A percentile compares a stretch with the other conserved stretches of the same genome.
phyloP scores from a whole-genome alignment of 2,329 filamentous ascomycete genomes.

The Eurotiales sp. region DNA sequence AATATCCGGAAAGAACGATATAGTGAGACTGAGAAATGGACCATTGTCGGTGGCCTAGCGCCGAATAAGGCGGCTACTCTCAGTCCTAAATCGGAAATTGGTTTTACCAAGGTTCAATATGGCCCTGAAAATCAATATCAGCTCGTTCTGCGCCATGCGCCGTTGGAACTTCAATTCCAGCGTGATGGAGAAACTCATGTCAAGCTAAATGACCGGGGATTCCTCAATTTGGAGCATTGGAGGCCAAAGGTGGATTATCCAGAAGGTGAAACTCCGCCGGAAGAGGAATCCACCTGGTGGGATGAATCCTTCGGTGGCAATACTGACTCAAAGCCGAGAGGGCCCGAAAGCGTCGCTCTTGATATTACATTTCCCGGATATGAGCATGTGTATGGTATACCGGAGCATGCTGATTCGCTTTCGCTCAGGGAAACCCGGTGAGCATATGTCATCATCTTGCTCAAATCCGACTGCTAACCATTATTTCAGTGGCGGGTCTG shows the following conservation, averaged over 20 bases:
- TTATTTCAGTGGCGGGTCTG: conserved; percentile 63
- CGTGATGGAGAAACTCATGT: conserved; percentile 77
- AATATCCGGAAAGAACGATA: conserved; percentile 86
- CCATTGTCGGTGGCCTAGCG: conserved; percentile 75
- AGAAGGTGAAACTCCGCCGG: conserved; percentile 43
- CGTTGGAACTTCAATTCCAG: conserved; percentile 83
- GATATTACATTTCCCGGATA: conserved; percentile 93
- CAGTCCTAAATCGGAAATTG: conserved; percentile 60
- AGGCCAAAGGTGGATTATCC: conserved; percentile 71
- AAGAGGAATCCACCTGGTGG: conserved; percentile 87
- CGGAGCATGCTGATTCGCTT: conserved; percentile 83
- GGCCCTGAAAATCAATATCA: conserved; percentile 73
- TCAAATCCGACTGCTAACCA: conserved; percentile 19
- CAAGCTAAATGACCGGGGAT: conserved; percentile 82
- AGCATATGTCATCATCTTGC: neutral
- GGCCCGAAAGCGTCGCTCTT: conserved; percentile 84
- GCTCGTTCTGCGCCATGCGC: conserved; percentile 76
- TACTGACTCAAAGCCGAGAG: conserved; percentile 90
- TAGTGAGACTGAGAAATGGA: conserved; percentile 84
- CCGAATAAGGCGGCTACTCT: conserved; percentile 69
- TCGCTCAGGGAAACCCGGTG: conserved; percentile 83
- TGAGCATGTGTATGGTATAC: conserved; percentile 88
- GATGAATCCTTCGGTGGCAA: conserved; percentile 94
- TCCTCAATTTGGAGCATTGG: conserved; percentile 96
- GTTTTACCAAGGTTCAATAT: conserved; percentile 71